These are phyloP conservation scores for Tricharina praecox DNA, from an alignment of 495 filamentous ascomycete genomes.

Conservation along the genomic window DNA sequence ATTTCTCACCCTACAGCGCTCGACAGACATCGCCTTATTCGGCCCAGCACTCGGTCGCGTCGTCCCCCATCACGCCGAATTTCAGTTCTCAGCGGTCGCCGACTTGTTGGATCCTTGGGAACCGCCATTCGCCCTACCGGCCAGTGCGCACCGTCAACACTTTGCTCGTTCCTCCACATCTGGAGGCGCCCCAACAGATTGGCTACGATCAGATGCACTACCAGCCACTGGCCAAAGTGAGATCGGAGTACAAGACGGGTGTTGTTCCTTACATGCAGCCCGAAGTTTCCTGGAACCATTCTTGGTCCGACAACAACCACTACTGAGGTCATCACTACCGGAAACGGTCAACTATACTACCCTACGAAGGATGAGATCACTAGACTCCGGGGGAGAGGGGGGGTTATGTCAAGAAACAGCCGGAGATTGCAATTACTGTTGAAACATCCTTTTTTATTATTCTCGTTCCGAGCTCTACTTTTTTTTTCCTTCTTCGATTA, in stretches of 20 bases:
- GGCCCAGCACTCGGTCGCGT: conserved; percentile 35
- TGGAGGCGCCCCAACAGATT: conserved; percentile 53
- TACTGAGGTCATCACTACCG: no score
- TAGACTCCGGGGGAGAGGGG: no score
- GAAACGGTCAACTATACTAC: no score
- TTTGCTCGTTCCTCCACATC: conserved; percentile 72
- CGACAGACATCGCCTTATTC: conserved; percentile 30
- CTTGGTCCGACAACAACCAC: conserved; percentile 9
- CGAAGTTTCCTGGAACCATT: conserved; percentile 27
- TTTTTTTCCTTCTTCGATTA: no score
- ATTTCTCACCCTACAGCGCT: conserved; percentile 23
- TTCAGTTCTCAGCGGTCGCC: conserved; percentile 36
- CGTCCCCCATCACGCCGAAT: conserved; percentile 30
- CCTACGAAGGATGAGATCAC: no score
- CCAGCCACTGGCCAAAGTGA: conserved; percentile 63
- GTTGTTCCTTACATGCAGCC: conserved; percentile 54
- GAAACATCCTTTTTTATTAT: no score
- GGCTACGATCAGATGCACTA: conserved; percentile 84
- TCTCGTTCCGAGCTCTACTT: no score
- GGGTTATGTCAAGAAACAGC: no score
- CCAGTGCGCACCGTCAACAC: conserved; percentile 80
- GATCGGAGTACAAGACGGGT: conserved; percentile 60
- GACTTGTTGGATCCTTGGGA: conserved; percentile 25
- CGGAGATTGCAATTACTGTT: no score
- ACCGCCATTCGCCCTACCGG: conserved; percentile 72